Percentiles rank a stretch among this genome's conserved stretches.
Conservation (phyloP, 1,284 basidiomycete genomes). For the Apiotrichum brassicae region DNA sequence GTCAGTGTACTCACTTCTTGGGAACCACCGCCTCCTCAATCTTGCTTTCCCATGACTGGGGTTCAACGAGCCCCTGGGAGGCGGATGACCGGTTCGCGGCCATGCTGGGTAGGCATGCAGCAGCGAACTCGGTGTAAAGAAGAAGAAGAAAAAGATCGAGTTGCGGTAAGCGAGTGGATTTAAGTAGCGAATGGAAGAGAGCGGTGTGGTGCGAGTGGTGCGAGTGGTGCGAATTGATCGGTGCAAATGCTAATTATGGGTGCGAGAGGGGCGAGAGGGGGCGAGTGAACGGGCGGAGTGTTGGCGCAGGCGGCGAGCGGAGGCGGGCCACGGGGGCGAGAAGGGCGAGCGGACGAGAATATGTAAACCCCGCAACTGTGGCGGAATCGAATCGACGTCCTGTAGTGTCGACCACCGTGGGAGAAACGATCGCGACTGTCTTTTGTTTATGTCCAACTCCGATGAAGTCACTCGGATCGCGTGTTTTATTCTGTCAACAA, state of each 20-base stretch:
- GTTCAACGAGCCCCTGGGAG: conserved; percentile 18
- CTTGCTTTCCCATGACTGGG: conserved; percentile 47
- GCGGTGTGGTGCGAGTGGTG: neutral
- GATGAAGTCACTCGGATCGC: no score
- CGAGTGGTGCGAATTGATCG: neutral
- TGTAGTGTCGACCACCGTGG: neutral
- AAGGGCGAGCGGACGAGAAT: no score
- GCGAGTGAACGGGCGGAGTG: no score
- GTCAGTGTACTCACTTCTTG: conserved; percentile 50
- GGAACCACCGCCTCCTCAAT: conserved; percentile 49
- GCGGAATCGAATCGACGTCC: no score
- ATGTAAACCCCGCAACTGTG: no score
- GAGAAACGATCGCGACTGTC: neutral
- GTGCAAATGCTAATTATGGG: no score
- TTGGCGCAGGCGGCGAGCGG: no score
- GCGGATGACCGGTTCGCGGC: conserved; percentile 11
- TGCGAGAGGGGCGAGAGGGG: no score
- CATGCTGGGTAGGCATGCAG: conserved; percentile 10
- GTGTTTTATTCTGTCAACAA: neutral
- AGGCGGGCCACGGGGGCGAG: no score
- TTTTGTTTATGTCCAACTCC: no score
- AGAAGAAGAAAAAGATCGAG: neutral
- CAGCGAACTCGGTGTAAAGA: conserved; percentile 3
- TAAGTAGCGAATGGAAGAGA: neutral
- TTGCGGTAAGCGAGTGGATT: neutral